These are phyloP conservation scores for Sarcomyxa edulis DNA, from an alignment of 768 basidiomycete species.

Conservation along the genomic window DNA sequence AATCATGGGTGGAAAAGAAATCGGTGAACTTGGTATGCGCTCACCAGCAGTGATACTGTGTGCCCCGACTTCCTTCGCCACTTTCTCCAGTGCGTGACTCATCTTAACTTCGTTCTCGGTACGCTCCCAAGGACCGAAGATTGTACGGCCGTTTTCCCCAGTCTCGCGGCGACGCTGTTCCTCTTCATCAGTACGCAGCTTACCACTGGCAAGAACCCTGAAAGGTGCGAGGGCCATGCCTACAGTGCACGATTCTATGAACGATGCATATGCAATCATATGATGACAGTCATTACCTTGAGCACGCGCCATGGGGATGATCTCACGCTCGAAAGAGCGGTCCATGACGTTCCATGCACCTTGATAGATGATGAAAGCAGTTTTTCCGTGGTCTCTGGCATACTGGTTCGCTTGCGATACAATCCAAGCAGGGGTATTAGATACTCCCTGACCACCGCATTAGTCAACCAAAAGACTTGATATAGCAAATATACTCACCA, in stretches of 20 bases:
- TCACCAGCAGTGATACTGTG: slow-evolving; percentile 41
- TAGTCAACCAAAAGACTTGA: background rate
- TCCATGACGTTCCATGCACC: slow-evolving; percentile 39
- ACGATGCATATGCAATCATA: too few relatives aligned
- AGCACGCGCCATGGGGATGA: slow-evolving; percentile 39
- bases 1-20: background rate
- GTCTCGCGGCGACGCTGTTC: slow-evolving; percentile 19
- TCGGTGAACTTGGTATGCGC: slow-evolving; percentile 7
- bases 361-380: slow-evolving; percentile 52
- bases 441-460: slow-evolving; percentile 24
- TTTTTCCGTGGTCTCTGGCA: slow-evolving; percentile 39
- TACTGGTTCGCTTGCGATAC: slow-evolving; percentile 45
- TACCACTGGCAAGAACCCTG: slow-evolving; percentile 30
- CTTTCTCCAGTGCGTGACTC: slow-evolving; percentile 39
- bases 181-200: slow-evolving; percentile 53
- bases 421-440: slow-evolving; percentile 44
- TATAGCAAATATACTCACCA: slow-evolving; percentile 21
- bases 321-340: slow-evolving; percentile 48
- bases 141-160: slow-evolving; percentile 35
- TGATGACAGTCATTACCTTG: too few relatives aligned
- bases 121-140: slow-evolving; percentile 35
- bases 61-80: slow-evolving; percentile 45
- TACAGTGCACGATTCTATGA: too few relatives aligned
- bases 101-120: slow-evolving; percentile 37
- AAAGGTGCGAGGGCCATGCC: slow-evolving; percentile 29